Base-by-base conservation (phyloP, 345 rosid genomes). In the Brassica carinata region DNA sequence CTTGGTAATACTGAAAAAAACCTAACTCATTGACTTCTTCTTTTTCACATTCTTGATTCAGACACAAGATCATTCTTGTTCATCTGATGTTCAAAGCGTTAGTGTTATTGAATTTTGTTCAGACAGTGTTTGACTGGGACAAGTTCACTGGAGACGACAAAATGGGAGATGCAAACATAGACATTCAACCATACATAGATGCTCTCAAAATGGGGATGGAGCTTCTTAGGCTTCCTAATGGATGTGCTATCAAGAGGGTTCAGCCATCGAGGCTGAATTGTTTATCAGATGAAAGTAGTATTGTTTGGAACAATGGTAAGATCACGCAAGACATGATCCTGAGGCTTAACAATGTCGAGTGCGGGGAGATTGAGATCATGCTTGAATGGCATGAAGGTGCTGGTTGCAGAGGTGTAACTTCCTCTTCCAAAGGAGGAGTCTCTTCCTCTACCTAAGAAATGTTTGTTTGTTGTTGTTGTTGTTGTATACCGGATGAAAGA, bases 141-240 rank as follows among this genome's bases (percentile, higher is more conserved):
- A 90, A 86, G 17, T 76, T 93, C 30, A 84, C 88, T 0, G 85
- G 77, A 27, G 99, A 96, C 62, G 99, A 96, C 83, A 80, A 82
- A 40, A 89, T 93, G 98, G 98, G 98, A 65, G 91, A 92, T 15
- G 97, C 96, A 18, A 89, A 88, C 63, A 71, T 96, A n/a, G 94
- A 88, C 71, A 76, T 93, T 18, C 79, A 77, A 71, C 82, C 92
- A 0, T 96, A 84, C 33, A n/a, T 90, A 8, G 92, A 87, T 29
- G 85, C 93, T 51, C 45, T 87, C 14, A 79, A 67, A 77, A 87
- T 86, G 94, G 80, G 86, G 4, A 82, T 82, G 82, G 84, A 82
- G 62, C 73, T 91, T 72, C 33, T 64, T 17, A 84, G 83, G 18
- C 80, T 96, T 0, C 92, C 94, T 30, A 85, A 71, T 26, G 96